Base-by-base conservation (phyloP, 305 asterid genomes). In the Solanum hybrid region DNA sequence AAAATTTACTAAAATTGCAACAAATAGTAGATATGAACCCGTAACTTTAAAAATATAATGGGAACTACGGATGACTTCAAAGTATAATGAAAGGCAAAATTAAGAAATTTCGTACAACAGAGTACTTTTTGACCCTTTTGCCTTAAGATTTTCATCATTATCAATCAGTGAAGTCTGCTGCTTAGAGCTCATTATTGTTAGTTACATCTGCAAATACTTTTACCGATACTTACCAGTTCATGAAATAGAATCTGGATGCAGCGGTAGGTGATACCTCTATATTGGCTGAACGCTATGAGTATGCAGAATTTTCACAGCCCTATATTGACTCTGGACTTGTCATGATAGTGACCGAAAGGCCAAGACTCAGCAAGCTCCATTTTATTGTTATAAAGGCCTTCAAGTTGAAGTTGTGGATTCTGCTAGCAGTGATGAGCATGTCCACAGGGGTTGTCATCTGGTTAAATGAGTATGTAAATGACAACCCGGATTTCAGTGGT, bases 221-320 rank as follows among this genome's bases (percentile, higher is more conserved):
- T 37, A 37, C 39, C 11, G 3, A 37, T 37, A 37, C 39, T 31
- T 31, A 31, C 61, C 20, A 29, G 5, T 82, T 70, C 78, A 51
- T 82, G 83, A 68, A 36, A 22, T 29, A 94, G 97, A 93, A 70
- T 72, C 90, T 96, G 91, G 96, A 96, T 91, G 96, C 94, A 72
- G 95, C 94, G 10, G 96, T 94, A 14, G 98, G 96, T 4, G 98
- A 95, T 77, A 95, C 92, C 9, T 92, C 84, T 77, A 95, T 95
- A 91, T 87, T 95, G 92, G 98, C 96, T 1, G 92, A 94, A 14
- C 95, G 98, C 0, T 95, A 86, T 29, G 89, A 29, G 51, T 88
- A 91, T 12, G 97, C 90, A 1, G 94, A 89, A 22, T 96, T 96
- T 89, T 88, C 98, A 8, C 96, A 93, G 84, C 98, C 98, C 10